Evolutionary conservation across 371 early-diverging fungal species (phyloP).

Genomic region (Syncephalis plumigaleata): DNA sequence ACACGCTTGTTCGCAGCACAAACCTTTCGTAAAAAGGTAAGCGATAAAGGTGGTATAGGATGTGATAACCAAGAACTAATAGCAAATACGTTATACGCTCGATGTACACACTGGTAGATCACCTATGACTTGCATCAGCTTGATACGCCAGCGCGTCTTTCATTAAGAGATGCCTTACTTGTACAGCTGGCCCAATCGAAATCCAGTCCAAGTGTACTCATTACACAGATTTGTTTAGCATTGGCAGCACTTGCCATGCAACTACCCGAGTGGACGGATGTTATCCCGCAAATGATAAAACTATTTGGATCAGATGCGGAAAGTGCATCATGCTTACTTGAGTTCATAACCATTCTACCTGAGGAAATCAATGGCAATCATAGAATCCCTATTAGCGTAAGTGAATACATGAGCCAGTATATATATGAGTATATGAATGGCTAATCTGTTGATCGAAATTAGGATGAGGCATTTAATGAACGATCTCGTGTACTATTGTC

Average conservation of each 20-base stretch:
- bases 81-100: not conserved
- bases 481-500: constrained; percentile 42
- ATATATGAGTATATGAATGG: constrained; percentile 1
- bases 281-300: constrained; percentile 42
- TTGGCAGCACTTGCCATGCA: constrained; percentile 79
- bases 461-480: constrained; percentile 41
- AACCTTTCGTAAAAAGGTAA: constrained; percentile 79
- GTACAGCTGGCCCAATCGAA: constrained; percentile 27
- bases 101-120: constrained; percentile 24
- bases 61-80: not conserved
- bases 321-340: constrained; percentile 40
- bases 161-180: constrained; percentile 70
- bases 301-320: constrained; percentile 36
- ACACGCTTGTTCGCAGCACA: constrained; percentile 80
- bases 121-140: constrained; percentile 62
- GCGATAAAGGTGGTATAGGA: too few relatives aligned
- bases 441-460: constrained; percentile 3
- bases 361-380: constrained; percentile 64
- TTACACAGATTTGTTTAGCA: constrained; percentile 66
- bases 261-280: constrained; percentile 62
- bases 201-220: constrained; percentile 37
- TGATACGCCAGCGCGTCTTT: constrained; percentile 32
- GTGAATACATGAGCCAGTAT: too few relatives aligned
- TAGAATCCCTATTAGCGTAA: constrained; percentile 40
- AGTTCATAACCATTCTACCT: constrained; percentile 69